These are phyloP conservation scores for Miscanthus sacchariflorus DNA, from an alignment of 202 grass and related monocot species.

Conservation along the genomic window DNA sequence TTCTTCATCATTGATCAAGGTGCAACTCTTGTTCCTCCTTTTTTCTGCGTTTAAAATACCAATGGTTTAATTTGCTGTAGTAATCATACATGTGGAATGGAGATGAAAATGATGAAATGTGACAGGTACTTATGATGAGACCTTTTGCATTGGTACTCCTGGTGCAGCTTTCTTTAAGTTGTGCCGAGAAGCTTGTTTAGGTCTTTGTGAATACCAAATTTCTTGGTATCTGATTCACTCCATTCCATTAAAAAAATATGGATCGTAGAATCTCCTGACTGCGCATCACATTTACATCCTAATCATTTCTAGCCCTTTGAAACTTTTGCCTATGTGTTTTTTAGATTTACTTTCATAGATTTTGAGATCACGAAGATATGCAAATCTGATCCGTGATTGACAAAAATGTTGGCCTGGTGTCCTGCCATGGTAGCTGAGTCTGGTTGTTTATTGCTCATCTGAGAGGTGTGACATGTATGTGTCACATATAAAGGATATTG, in stretches of 20 bases:
- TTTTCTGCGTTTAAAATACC: constrained; percentile 21
- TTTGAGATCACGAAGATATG: constrained; percentile 70
- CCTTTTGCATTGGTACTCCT: constrained; percentile 67
- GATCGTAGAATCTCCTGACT: background rate
- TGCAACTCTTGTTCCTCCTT: constrained; percentile 20
- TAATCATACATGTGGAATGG: constrained; percentile 40
- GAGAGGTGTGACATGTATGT: constrained; percentile 25
- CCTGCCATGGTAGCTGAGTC: constrained; percentile 62
- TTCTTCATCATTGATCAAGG: constrained; percentile 5
- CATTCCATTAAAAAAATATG: constrained; percentile 41
- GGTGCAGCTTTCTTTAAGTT: constrained; percentile 71
- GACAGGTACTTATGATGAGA: constrained; percentile 86
- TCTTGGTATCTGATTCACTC: constrained; percentile 65
- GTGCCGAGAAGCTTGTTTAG: constrained; percentile 75
- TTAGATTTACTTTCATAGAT: background rate
- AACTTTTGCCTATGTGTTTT: background rate
- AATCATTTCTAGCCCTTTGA: background rate
- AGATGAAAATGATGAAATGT: constrained; percentile 79
- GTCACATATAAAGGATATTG: constrained; percentile 10
- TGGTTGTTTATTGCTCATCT: constrained; percentile 82
- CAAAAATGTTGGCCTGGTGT: constrained; percentile 60
- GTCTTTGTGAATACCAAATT: constrained; percentile 61
- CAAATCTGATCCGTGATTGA: constrained; percentile 57
- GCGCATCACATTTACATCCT: background rate
- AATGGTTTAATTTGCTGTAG: constrained; percentile 5